phyloP scores from a whole-genome alignment of 352 stramenopile species.

The Pythium scleroteichum region DNA sequence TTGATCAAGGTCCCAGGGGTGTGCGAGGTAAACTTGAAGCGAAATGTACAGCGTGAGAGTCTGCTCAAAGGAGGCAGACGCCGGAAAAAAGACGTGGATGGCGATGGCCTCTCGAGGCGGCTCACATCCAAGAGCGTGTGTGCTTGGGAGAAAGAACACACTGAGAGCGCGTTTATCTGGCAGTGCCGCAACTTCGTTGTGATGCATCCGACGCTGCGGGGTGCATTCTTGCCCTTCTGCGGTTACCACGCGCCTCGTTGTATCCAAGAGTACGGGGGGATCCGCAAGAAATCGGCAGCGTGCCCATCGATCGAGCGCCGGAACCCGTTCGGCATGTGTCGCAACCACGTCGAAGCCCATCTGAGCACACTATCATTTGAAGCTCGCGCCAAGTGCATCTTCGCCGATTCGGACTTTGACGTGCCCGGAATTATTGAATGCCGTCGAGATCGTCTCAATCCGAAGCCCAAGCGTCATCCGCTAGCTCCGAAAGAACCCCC shows the following conservation, averaged over 20 bases:
- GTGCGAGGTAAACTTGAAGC: slow-evolving; percentile 30
- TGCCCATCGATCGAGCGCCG: slow-evolving; percentile 55
- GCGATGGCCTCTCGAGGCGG: neutral
- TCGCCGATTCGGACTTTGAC: slow-evolving; percentile 66
- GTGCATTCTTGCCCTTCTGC: slow-evolving; percentile 61
- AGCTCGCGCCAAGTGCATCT: slow-evolving; percentile 36
- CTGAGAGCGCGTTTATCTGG: slow-evolving; percentile 51
- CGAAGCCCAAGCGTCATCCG: slow-evolving; percentile 34
- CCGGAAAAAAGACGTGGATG: neutral
- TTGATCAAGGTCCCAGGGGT: slow-evolving; percentile 46
- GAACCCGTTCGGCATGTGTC: slow-evolving; percentile 68
- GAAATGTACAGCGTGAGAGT: slow-evolving; percentile 28
- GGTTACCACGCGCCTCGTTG: slow-evolving; percentile 65
- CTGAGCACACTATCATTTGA: slow-evolving; percentile 56
- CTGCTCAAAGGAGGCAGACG: slow-evolving; percentile 14
- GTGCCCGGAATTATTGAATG: slow-evolving; percentile 63
- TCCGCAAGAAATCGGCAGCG: neutral
- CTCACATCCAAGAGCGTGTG: slow-evolving; percentile 40
- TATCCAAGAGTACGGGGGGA: slow-evolving; percentile 52
- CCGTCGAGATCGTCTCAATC: slow-evolving; percentile 32
- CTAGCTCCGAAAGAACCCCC: slow-evolving; percentile 55
- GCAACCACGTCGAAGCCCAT: slow-evolving; percentile 68
- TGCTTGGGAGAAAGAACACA: slow-evolving; percentile 63
- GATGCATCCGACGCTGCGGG: slow-evolving; percentile 53
- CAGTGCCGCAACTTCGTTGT: slow-evolving; percentile 59